Evolutionary conservation across 164 flowering plant species (phyloP).

Genomic region (Macadamia integrifolia): DNA sequence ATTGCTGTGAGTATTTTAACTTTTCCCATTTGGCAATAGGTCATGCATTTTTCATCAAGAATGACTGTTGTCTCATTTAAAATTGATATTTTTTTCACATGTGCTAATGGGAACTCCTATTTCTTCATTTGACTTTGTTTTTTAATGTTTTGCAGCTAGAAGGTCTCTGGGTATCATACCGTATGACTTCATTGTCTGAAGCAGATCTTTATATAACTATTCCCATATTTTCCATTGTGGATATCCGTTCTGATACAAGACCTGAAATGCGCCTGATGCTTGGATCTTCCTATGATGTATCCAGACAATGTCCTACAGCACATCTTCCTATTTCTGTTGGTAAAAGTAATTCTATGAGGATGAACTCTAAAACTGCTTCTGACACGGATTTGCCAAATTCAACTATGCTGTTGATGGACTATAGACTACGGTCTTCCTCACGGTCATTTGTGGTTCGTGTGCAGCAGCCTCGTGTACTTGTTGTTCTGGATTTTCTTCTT

Average conservation of each 20-base stretch:
- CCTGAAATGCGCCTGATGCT: slow-evolving; percentile 98
- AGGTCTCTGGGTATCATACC: slow-evolving; percentile 93
- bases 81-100: neutral
- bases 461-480: slow-evolving; percentile 95
- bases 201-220: slow-evolving; percentile 88
- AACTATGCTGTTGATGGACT: slow-evolving; percentile 93
- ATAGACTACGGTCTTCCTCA: slow-evolving; percentile 62
- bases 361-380: slow-evolving; percentile 24
- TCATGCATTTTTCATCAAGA: too few species aligned
- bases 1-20: slow-evolving; percentile 58
- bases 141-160: slow-evolving; percentile 63
- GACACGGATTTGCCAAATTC: slow-evolving; percentile 48
- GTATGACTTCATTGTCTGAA: slow-evolving; percentile 87
- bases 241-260: slow-evolving; percentile 77
- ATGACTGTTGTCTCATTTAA: neutral
- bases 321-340: slow-evolving; percentile 22
- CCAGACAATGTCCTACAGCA: slow-evolving; percentile 47
- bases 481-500: slow-evolving; percentile 92
- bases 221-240: slow-evolving; percentile 73
- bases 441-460: slow-evolving; percentile 78
- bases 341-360: slow-evolving; percentile 23
- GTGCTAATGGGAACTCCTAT: neutral
- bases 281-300: slow-evolving; percentile 76
- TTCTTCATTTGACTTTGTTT: neutral
- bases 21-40: neutral